phyloP scores from a whole-genome alignment of 345 rosid genomes.

The Conringia planisiliqua region DNA sequence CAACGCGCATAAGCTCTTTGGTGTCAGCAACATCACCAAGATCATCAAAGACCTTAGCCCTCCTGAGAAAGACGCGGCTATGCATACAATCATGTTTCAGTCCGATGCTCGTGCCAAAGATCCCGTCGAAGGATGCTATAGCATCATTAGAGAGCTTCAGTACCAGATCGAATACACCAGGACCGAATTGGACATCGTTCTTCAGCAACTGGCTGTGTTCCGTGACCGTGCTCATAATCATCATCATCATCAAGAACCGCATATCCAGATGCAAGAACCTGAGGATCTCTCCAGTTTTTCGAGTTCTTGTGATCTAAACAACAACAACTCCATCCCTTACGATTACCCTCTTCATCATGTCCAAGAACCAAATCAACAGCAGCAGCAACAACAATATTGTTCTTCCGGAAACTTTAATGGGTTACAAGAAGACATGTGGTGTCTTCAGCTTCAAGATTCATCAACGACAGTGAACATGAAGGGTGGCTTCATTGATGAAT shows the following conservation, averaged over 20 bases:
- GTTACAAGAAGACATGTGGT: conserved; percentile 42
- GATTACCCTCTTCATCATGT: conserved; percentile 32
- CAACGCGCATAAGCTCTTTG: conserved; percentile 90
- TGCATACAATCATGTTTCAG: conserved; percentile 80
- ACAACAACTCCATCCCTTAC: conserved; percentile 26
- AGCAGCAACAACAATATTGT: conserved; percentile 30
- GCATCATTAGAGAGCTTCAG: conserved; percentile 64
- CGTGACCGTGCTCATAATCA: conserved; percentile 41
- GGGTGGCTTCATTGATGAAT: conserved; percentile 28
- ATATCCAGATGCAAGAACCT: conserved; percentile 37
- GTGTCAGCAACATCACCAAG: conserved; percentile 86
- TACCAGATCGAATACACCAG: conserved; percentile 60
- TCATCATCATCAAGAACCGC: conserved; percentile 33
- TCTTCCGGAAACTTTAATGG: conserved; percentile 28
- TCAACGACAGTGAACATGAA: conserved; percentile 35
- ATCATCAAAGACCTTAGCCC: conserved; percentile 64
- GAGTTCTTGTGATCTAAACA: conserved; percentile 31
- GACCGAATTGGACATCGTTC: conserved; percentile 74
- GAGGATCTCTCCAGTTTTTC: conserved; percentile 32
- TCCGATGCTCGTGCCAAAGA: conserved; percentile 85
- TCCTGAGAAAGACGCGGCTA: conserved; percentile 66
- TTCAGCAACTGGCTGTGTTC: conserved; percentile 61
- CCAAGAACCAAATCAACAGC: conserved; percentile 25
- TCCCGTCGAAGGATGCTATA: conserved; percentile 78
- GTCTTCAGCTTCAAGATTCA: conserved; percentile 38